phyloP scores from a whole-genome alignment of 768 basidiomycete species.

The Tylopilus felleus region DNA sequence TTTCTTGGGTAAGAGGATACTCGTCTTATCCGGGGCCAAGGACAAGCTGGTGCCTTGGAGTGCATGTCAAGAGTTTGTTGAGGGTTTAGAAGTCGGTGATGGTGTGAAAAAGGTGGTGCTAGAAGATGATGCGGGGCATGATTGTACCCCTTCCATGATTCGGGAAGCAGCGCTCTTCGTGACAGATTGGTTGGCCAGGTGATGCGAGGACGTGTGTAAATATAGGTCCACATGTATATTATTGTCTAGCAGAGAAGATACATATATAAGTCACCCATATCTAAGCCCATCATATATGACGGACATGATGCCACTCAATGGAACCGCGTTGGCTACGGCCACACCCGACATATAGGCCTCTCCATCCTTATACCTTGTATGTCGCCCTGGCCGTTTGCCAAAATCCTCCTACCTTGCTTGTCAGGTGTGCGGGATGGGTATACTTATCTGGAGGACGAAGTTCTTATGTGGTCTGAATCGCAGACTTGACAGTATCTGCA shows the following conservation, averaged over 20 bases:
- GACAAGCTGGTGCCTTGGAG: conserved; percentile 69
- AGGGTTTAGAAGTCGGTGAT: conserved; percentile 49
- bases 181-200: conserved; percentile 23
- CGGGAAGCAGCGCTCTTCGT: conserved; percentile 36
- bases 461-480: conserved; percentile 88
- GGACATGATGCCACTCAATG: too few relatives aligned
- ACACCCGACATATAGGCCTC: conserved; percentile 83
- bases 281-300: too few relatives aligned
- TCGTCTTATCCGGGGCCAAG: conserved; percentile 63
- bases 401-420: conserved; percentile 42
- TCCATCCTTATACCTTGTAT: conserved; percentile 68
- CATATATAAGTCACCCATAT: background rate
- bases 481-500: conserved; percentile 86
- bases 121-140: conserved; percentile 57
- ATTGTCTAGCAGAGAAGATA: background rate
- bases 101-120: conserved; percentile 59
- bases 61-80: conserved; percentile 55
- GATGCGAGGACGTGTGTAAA: background rate
- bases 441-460: conserved; percentile 45
- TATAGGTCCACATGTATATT: background rate
- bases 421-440: conserved; percentile 10
- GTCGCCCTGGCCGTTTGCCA: conserved; percentile 61
- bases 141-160: conserved; percentile 60
- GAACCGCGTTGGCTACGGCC: conserved; percentile 34
- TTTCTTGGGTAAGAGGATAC: conserved; percentile 68